Evolutionary conservation across 2,329 filamentous ascomycete species (phyloP).

Genomic region (Colletotrichum trifolii): DNA sequence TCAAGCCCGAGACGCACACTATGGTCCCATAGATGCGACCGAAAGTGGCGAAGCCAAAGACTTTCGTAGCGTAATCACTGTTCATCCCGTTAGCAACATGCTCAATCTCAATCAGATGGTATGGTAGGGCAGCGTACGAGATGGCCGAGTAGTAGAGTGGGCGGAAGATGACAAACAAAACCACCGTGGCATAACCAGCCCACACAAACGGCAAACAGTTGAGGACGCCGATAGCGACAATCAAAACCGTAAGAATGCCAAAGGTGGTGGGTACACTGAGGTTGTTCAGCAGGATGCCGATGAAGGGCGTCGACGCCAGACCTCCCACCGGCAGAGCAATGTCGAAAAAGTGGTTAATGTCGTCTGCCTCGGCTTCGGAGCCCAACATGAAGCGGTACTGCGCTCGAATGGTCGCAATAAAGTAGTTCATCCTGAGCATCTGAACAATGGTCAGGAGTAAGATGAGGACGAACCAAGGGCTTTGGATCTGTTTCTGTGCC

Average conservation of each 20-base stretch:
- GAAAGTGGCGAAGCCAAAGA: conserved; percentile 84
- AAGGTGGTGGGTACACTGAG: conserved; percentile 71
- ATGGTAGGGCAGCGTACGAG: conserved; percentile 55
- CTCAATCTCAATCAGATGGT: rapidly evolving
- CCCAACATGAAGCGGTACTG: conserved; percentile 77
- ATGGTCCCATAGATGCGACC: conserved; percentile 83
- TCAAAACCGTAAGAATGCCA: conserved; percentile 66
- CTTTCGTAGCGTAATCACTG: conserved; percentile 79
- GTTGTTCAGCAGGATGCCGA: conserved; percentile 75
- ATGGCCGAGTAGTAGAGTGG: conserved; percentile 83
- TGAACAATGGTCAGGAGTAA: conserved; percentile 70
- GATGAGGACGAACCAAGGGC: conserved; percentile 79
- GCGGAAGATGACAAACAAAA: conserved; percentile 77
- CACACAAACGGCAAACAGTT: conserved; percentile 72
- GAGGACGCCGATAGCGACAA: conserved; percentile 71
- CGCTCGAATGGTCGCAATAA: conserved; percentile 73
- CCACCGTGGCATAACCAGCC: conserved; percentile 74
- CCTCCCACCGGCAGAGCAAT: conserved; percentile 73
- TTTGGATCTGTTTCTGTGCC: conserved; percentile 71
- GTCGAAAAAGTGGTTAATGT: conserved; percentile 56
- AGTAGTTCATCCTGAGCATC: conserved; percentile 77
- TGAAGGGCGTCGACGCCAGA: conserved; percentile 76
- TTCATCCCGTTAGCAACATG: neutral
- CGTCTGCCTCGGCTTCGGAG: conserved; percentile 52
- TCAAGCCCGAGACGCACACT: conserved; percentile 76